phyloP scores from a whole-genome alignment of 345 rosid genomes.

The Durio zibethinus region DNA sequence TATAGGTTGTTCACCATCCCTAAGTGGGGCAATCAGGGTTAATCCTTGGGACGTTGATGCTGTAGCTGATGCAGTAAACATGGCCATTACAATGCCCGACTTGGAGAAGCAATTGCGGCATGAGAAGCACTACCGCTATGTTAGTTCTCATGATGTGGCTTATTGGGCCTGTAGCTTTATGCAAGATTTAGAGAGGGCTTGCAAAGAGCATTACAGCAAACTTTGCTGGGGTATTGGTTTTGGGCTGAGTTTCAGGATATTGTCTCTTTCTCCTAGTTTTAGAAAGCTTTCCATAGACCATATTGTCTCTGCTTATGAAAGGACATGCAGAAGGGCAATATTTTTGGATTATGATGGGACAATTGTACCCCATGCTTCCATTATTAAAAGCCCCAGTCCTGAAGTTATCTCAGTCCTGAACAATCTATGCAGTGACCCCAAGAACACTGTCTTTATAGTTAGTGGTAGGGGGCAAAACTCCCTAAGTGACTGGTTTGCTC shows the following conservation, averaged over 20 bases:
- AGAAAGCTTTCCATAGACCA: slow-evolving; percentile 28
- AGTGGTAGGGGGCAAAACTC: slow-evolving; percentile 37
- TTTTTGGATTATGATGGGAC: slow-evolving; percentile 46
- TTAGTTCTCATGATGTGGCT: slow-evolving; percentile 42
- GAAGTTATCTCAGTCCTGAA: slow-evolving; percentile 32
- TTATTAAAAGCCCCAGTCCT: slow-evolving; percentile 24
- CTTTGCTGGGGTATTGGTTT: slow-evolving; percentile 43
- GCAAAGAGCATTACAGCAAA: slow-evolving; percentile 35
- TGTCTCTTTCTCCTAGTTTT: slow-evolving; percentile 41
- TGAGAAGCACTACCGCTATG: slow-evolving; percentile 39
- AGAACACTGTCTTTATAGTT: slow-evolving; percentile 36
- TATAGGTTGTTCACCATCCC: slow-evolving; percentile 43
- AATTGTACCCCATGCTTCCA: slow-evolving; percentile 29
- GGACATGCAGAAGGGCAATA: slow-evolving; percentile 34
- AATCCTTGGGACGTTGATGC: slow-evolving; percentile 48
- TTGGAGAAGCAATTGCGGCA: slow-evolving; percentile 36
- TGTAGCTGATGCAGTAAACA: slow-evolving; percentile 38
- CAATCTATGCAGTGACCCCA: slow-evolving; percentile 28
- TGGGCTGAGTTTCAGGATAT: slow-evolving; percentile 37
- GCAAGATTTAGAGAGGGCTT: slow-evolving; percentile 40
- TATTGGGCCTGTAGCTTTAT: slow-evolving; percentile 43
- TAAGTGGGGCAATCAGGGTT: slow-evolving; percentile 43
- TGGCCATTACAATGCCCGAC: slow-evolving; percentile 28
- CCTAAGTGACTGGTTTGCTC: slow-evolving; percentile 36
- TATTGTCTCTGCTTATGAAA: slow-evolving; percentile 25